These are phyloP conservation scores for Ophiocordyceps robertsii DNA, from an alignment of 2,329 filamentous ascomycete species.

Conservation along the genomic window DNA sequence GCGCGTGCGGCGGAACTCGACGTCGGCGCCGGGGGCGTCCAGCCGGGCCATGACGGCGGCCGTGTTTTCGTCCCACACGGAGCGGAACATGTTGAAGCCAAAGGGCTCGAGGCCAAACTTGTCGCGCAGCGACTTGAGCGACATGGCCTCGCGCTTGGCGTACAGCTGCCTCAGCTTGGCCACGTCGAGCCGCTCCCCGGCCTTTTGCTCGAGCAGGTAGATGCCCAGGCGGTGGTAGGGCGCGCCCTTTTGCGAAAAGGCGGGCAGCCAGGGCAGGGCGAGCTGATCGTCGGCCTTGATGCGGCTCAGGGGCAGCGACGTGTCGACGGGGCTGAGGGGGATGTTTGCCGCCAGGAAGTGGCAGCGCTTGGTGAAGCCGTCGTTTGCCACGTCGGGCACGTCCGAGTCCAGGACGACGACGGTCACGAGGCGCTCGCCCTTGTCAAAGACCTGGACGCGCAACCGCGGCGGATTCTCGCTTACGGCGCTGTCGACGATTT, in stretches of 20 bases:
- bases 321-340: slow-evolving; percentile 35
- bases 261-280: slow-evolving; percentile 68
- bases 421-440: slow-evolving; percentile 68
- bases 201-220: slow-evolving; percentile 69
- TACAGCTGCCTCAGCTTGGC: slow-evolving; percentile 40
- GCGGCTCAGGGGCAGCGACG: slow-evolving; percentile 50
- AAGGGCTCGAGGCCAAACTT: slow-evolving; percentile 58
- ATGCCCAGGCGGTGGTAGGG: slow-evolving; percentile 83
- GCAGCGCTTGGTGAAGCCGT: slow-evolving; percentile 68
- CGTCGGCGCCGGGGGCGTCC: slow-evolving; percentile 58
- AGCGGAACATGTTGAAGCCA: slow-evolving; percentile 79
- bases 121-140: slow-evolving; percentile 59
- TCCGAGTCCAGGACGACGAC: slow-evolving; percentile 82
- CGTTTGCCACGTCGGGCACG: slow-evolving; percentile 63
- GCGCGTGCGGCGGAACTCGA: slow-evolving; percentile 75
- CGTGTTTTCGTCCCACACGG: slow-evolving; percentile 78
- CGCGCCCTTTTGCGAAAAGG: slow-evolving; percentile 77
- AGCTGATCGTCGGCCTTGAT: slow-evolving; percentile 51
- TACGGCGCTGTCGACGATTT: slow-evolving; percentile 60
- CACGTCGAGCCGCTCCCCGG: slow-evolving; percentile 43
- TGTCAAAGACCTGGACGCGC: slow-evolving; percentile 73
- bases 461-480: slow-evolving; percentile 65
- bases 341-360: slow-evolving; percentile 72
- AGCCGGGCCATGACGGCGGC: slow-evolving; percentile 75
- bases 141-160: slow-evolving; percentile 51